Conservation (phyloP, 805 yeast species). For the Lipomyces chichibuensis region DNA sequence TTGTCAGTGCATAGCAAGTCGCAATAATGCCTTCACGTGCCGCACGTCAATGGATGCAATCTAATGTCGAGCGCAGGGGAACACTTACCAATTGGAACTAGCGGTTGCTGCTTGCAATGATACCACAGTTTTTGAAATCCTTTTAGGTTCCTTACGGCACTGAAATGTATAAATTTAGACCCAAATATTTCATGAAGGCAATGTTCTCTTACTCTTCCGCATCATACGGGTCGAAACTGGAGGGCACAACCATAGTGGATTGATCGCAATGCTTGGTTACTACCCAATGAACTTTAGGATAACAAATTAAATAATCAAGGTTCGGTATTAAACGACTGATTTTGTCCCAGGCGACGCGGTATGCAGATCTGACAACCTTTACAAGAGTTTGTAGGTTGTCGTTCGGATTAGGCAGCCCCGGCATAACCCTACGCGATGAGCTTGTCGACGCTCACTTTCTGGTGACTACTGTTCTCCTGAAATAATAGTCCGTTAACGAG, state of each 20-base stretch:
- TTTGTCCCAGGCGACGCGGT: not conserved
- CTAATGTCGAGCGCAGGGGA: not conserved
- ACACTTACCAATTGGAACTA: conserved; percentile 75
- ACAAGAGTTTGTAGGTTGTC: too few relatives aligned
- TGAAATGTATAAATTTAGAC: not conserved
- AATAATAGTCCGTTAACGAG: not conserved
- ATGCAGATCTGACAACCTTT: too few relatives aligned
- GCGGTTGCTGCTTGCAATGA: conserved; percentile 74
- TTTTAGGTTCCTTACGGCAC: conserved; percentile 24
- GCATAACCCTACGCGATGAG: too few relatives aligned
- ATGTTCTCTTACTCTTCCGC: conserved; percentile 25
- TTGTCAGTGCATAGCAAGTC: conserved; percentile 52
- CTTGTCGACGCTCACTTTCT: too few relatives aligned
- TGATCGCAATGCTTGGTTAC: not conserved
- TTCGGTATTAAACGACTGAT: not conserved
- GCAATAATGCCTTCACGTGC: conserved; percentile 19
- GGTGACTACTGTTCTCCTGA: too few relatives aligned
- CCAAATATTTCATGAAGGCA: not conserved
- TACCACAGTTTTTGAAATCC: conserved; percentile 56
- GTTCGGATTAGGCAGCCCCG: too few relatives aligned
- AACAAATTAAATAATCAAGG: not conserved
- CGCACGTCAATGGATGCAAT: not conserved
- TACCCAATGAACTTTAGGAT: not conserved
- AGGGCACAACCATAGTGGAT: conserved; percentile 18
- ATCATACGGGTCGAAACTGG: conserved; percentile 31